Percentiles rank a stretch among this genome's conserved stretches.
Evolutionary conservation across 2,329 filamentous ascomycete genomes (phyloP).

Genomic region (Botryosphaeria dothidea): DNA sequence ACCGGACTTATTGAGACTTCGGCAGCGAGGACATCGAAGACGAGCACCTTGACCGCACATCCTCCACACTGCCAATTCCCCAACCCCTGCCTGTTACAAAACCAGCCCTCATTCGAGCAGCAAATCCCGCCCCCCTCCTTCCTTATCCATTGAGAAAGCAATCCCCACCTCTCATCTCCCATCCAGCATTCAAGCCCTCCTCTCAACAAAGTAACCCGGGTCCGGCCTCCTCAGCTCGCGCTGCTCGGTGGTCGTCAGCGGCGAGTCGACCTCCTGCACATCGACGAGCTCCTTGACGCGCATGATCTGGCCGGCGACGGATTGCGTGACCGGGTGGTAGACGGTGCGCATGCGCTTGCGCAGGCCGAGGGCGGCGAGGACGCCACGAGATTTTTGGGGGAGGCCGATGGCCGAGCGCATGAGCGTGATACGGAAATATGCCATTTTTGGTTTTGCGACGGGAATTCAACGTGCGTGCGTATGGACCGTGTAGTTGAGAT

Average conservation of each 20-base stretch:
- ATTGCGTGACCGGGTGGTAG: constrained; percentile 80
- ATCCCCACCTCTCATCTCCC: not conserved
- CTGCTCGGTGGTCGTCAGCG: constrained; percentile 67
- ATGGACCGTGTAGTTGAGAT: constrained; percentile 2
- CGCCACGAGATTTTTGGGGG: constrained; percentile 72
- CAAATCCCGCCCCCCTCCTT: too few relatives aligned
- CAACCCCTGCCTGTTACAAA: too few relatives aligned
- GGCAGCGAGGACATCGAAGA: too few relatives aligned
- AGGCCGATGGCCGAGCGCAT: constrained; percentile 88
- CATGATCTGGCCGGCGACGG: constrained; percentile 88
- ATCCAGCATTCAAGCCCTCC: constrained; percentile 22
- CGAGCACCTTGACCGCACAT: too few relatives aligned
- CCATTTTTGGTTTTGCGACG: constrained; percentile 56
- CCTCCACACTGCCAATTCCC: too few relatives aligned
- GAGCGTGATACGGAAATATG: constrained; percentile 88
- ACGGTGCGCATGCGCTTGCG: constrained; percentile 83
- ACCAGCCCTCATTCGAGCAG: too few relatives aligned
- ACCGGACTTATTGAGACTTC: too few relatives aligned
- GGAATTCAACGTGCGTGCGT: too few relatives aligned
- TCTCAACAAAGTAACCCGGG: constrained; percentile 79
- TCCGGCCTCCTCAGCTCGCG: constrained; percentile 73
- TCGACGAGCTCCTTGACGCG: constrained; percentile 89
- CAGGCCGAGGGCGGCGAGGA: constrained; percentile 81
- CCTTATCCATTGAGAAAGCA: too few relatives aligned
- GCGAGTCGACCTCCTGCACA: constrained; percentile 72